Conservation (phyloP, 176 grass and related monocot genomes). For the Avena eriantha region DNA sequence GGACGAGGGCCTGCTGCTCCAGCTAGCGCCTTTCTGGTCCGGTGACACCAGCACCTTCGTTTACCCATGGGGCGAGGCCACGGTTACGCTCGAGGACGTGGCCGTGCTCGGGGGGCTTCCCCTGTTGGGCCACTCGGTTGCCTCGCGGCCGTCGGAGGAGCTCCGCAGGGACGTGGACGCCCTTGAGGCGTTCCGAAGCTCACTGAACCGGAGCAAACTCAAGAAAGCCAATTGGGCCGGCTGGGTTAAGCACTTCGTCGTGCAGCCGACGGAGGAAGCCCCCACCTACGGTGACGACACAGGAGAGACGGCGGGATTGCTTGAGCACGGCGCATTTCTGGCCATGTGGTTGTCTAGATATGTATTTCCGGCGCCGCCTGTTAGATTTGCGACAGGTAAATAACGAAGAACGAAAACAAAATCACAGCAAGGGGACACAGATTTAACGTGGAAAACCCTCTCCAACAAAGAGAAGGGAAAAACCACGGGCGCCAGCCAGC, state of each 20-base stretch:
- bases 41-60: conserved; percentile 63
- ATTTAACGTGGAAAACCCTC: too few species aligned
- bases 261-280: neutral
- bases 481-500: too few species aligned
- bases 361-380: conserved; percentile 47
- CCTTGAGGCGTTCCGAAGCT: conserved; percentile 55
- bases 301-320: neutral
- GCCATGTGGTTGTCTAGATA: conserved; percentile 62
- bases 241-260: conserved; percentile 78
- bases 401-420: too few species aligned
- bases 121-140: neutral
- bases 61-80: conserved; percentile 91
- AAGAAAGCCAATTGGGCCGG: conserved; percentile 71
- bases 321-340: conserved; percentile 82
- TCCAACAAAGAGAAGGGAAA: too few species aligned
- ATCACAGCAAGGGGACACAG: too few species aligned
- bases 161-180: conserved; percentile 51
- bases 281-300: neutral
- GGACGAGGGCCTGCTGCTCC: conserved; percentile 55
- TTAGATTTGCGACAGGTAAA: too few species aligned
- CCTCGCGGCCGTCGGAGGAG: neutral
- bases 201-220: conserved; percentile 66
- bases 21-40: conserved; percentile 69
- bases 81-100: conserved; percentile 70
- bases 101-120: conserved; percentile 62